Evolutionary conservation across 2,329 filamentous ascomycete species (phyloP), one percentile per base, ranked within the genome.

Genomic region (Mollisiaceae sp.): DNA sequence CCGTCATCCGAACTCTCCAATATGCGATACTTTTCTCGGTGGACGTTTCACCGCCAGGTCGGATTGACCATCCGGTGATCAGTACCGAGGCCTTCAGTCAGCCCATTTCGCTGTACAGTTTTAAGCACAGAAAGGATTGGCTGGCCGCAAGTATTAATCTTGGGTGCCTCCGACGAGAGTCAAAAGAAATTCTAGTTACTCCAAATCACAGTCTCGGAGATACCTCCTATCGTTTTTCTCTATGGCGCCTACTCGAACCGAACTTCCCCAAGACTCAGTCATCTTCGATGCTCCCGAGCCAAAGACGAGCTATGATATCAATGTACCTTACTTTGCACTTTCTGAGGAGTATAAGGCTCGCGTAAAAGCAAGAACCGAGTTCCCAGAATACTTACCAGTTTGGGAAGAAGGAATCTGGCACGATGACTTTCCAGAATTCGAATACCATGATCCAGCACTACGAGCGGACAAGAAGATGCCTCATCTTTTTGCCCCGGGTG

Each of bases 381-480:
- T 82, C 69, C 78, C 79, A 11, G 73, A 80, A 59, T 82, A 82
- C 66, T 77, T 82, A 12, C 80, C 81, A 8, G 78, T 77, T 52
- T 82, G 80, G 80, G 81, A 82, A 63, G 76, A 78, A 43, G 70
- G 67, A 6, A 68, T 80, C 36, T 82, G 79, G 78, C 81, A 81
- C 65, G 79, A 81, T 55, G 79, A 80, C 39, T 76, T 82, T 22
- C 77, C 76, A 15, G 73, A 75, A 43, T 82, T 82, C 71, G 75
- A 80, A 36, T 82, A 80, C 67, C 65, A 77, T 41, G 81, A 83
- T 71, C 81, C 81, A 62, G 81, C 80, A 4, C 74, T 82, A 47
- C 79, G 81, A 65, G 90, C 90, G 47, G 83, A 91, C 76, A 86
- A 85, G 71, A 82, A 82, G 8, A 90, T 90, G 79, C 88, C 83